Conservation (phyloP, 768 basidiomycete genomes). For the Daedaleopsis nitida region DNA sequence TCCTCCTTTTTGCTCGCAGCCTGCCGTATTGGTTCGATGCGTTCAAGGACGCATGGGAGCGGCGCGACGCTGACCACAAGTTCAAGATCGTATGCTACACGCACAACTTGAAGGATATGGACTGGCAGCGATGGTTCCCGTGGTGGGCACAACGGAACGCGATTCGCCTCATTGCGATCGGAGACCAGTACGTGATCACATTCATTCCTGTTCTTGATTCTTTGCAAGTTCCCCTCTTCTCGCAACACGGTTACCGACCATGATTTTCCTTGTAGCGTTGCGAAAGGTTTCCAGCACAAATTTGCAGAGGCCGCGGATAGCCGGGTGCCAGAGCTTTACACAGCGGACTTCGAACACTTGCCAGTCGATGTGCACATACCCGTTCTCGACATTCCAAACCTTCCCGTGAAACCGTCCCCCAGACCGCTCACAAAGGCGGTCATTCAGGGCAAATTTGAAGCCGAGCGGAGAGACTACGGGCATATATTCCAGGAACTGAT, state of each 20-base stretch:
- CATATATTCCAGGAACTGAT: constrained; percentile 37
- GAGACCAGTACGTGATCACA: constrained; percentile 36
- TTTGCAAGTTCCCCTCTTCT: background rate
- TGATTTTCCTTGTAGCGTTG: constrained; percentile 28
- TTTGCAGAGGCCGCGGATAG: constrained; percentile 36
- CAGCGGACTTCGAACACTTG: constrained; percentile 37
- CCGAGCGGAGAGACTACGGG: constrained; percentile 37
- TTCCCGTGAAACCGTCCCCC: constrained; percentile 21
- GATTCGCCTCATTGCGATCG: constrained; percentile 39
- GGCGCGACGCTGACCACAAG: constrained; percentile 35
- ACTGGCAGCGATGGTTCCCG: constrained; percentile 34
- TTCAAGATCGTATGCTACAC: constrained; percentile 44
- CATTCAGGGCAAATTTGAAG: constrained; percentile 41
- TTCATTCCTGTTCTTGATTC: background rate
- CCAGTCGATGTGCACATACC: constrained; percentile 39
- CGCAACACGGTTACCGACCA: background rate
- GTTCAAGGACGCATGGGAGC: constrained; percentile 40
- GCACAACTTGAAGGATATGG: constrained; percentile 34
- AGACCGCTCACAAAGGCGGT: constrained; percentile 39
- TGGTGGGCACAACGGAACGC: constrained; percentile 40
- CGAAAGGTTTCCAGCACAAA: constrained; percentile 29
- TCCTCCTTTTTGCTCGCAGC: background rate
- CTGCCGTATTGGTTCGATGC: constrained; percentile 29
- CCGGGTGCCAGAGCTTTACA: constrained; percentile 28
- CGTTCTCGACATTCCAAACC: constrained; percentile 34